Base-by-base conservation (phyloP, 2,329 filamentous ascomycete species). In the Epichloe baconii region DNA sequence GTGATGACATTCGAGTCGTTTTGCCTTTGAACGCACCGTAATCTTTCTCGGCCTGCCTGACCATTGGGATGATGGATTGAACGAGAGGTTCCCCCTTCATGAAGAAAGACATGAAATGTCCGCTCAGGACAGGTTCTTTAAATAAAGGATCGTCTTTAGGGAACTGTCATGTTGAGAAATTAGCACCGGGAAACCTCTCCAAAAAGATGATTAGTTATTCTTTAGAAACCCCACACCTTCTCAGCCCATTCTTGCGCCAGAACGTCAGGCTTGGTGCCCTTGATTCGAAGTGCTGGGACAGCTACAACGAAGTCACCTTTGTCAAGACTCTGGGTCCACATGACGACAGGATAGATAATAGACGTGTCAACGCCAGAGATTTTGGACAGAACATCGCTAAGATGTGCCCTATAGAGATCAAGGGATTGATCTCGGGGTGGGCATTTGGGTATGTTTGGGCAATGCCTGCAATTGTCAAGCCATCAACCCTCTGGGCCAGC, bases 281-380 rank as follows among this genome's bases (percentile, higher is more conserved):
- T 91, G 61, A 91, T 69, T 55, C 88, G 77, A 56, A 95, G 76
- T n/a, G 87, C 85, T 15, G 88, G 86, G 8, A 88, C 80, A 8
- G 88, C 83, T 45, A 95, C 69, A 49, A 86, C 78, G 59, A 94
- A 70, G 68, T 95, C 88, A 46, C 88, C 88, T 72, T 90, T 88
- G 57, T 93, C 88, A 21, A 89, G 74, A 38, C 83, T 80, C 55
- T 80, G 74, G 5, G 88, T 91, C 86, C 86, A 91, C 70, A 85
- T 79, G 42, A 95, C 71, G 38, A 81, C 80, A 26, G 80, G 79
- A 69, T 86, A 89, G 63, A 94, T 83, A 59, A 88, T 80, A 50
- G 76, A 72, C 36, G 75, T 66, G 52, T 87, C 83, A 31, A 88
- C 83, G 21, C 83, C 85, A 2, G 84, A 86, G 54, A 88, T 77